Conservation (phyloP, 2,329 filamentous ascomycete genomes). For the Ciborinia camelliae region DNA sequence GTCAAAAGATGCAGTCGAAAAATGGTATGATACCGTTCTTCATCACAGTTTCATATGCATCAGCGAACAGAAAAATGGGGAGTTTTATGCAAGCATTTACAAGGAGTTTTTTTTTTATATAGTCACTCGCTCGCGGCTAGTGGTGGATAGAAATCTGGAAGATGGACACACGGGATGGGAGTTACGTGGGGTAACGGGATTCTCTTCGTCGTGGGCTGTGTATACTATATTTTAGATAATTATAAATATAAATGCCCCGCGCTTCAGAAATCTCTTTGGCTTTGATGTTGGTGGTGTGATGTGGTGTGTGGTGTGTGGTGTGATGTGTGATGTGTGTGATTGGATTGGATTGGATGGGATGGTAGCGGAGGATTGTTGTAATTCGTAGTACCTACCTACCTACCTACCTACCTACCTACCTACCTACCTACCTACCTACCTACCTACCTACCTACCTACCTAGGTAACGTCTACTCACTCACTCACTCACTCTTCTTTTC, state of each 20-base stretch:
- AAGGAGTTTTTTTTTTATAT: constrained; percentile 8
- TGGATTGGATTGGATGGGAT: too few relatives aligned
- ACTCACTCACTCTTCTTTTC: too few relatives aligned
- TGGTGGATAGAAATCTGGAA: background rate
- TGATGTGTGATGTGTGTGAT: too few relatives aligned
- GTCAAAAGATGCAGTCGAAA: background rate
- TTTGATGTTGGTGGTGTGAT: background rate
- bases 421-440: too few relatives aligned
- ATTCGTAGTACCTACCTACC: too few relatives aligned
- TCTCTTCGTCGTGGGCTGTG: background rate
- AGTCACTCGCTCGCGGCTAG: background rate
- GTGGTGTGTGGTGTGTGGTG: background rate
- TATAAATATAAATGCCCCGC: constrained; percentile 2
- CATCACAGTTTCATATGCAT: background rate
- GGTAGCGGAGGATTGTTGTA: too few relatives aligned
- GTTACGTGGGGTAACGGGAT: background rate
- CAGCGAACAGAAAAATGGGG: background rate
- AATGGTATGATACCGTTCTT: background rate
- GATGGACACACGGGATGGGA: background rate
- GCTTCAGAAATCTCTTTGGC: background rate
- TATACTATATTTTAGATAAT: constrained; percentile 7
- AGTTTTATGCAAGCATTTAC: constrained; percentile 13
- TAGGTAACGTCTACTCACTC: too few relatives aligned
- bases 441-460: too few relatives aligned
- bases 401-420: too few relatives aligned